Conservation (phyloP, 2,329 filamentous ascomycete species). For the Cyanodermella asteris region DNA sequence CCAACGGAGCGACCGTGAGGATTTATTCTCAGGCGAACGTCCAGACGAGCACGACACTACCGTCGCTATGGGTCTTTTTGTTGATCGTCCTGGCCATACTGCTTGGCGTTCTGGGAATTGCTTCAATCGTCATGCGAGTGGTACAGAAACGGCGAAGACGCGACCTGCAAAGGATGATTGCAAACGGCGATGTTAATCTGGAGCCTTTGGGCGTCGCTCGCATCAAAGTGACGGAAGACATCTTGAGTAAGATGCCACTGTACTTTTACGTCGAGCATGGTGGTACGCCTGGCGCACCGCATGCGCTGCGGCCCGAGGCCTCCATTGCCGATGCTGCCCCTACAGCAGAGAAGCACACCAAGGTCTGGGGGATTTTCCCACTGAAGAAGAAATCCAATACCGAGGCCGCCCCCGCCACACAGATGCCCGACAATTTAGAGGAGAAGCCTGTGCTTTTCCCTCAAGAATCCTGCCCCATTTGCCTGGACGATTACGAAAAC, state of each 20-base stretch:
- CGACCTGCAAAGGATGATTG: conserved; percentile 46
- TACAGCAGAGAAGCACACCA: background rate
- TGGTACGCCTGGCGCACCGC: background rate
- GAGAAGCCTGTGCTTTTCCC: conserved; percentile 25
- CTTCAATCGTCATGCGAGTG: conserved; percentile 53
- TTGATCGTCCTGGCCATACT: conserved; percentile 49
- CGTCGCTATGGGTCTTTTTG: conserved; percentile 63
- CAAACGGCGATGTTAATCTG: conserved; percentile 60
- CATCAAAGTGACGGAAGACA: conserved; percentile 48
- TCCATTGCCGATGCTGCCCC: background rate
- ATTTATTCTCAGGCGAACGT: conserved; percentile 32
- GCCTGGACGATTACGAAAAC: conserved; percentile 56
- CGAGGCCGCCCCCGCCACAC: conserved; percentile 2
- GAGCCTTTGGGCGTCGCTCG: conserved; percentile 71
- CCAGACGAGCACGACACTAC: conserved; percentile 27
- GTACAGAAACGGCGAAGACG: conserved; percentile 51
- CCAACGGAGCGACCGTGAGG: conserved; percentile 23
- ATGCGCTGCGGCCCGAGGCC: background rate
- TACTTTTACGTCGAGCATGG: conserved; percentile 38
- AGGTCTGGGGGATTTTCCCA: background rate
- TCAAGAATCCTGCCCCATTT: conserved; percentile 78
- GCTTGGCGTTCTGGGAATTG: conserved; percentile 41
- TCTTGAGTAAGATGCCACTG: conserved; percentile 54
- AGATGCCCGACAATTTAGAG: conserved; percentile 3
- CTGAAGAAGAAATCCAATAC: background rate